Percentiles rank a stretch among this genome's conserved stretches.
These are phyloP conservation scores for Solanum hybrid DNA, from an alignment of 305 asterid species.

Conservation along the genomic window DNA sequence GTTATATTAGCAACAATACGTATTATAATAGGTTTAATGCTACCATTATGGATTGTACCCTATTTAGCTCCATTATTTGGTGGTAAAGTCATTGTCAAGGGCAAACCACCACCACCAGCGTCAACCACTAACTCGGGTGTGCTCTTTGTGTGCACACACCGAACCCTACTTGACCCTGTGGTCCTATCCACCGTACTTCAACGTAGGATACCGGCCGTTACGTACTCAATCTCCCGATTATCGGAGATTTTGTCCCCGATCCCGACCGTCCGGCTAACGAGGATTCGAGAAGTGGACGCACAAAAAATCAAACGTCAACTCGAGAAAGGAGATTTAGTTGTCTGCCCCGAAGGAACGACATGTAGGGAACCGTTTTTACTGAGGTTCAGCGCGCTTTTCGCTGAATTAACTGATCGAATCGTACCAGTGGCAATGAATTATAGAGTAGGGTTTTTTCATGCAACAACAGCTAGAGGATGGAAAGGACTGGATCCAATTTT, in stretches of 20 bases:
- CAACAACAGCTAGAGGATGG: slow-evolving; percentile 90
- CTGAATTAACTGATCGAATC: slow-evolving; percentile 68
- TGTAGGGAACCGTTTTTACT: slow-evolving; percentile 79
- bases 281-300: slow-evolving; percentile 60
- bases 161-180: slow-evolving; percentile 82
- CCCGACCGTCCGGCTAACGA: slow-evolving; percentile 73
- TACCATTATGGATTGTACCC: slow-evolving; percentile 49
- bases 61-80: slow-evolving; percentile 49
- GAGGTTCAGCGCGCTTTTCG: slow-evolving; percentile 75
- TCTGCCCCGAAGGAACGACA: slow-evolving; percentile 94
- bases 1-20: slow-evolving; percentile 45
- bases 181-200: slow-evolving; percentile 67
- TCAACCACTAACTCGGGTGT: slow-evolving; percentile 42
- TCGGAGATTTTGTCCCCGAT: slow-evolving; percentile 78
- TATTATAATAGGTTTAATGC: slow-evolving; percentile 15
- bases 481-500: slow-evolving; percentile 76
- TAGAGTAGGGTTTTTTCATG: slow-evolving; percentile 73
- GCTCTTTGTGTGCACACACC: slow-evolving; percentile 76
- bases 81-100: slow-evolving; percentile 51
- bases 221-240: slow-evolving; percentile 67
- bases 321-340: slow-evolving; percentile 55
- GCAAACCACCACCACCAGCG: slow-evolving; percentile 60
- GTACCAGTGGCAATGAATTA: slow-evolving; percentile 91
- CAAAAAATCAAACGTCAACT: slow-evolving; percentile 46
- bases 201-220: slow-evolving; percentile 74